A percentile compares a stretch with the other conserved stretches of the same genome.
These are phyloP conservation scores for Talinum fruticosum DNA, from an alignment of 148 eudicot species.

Conservation along the genomic window DNA sequence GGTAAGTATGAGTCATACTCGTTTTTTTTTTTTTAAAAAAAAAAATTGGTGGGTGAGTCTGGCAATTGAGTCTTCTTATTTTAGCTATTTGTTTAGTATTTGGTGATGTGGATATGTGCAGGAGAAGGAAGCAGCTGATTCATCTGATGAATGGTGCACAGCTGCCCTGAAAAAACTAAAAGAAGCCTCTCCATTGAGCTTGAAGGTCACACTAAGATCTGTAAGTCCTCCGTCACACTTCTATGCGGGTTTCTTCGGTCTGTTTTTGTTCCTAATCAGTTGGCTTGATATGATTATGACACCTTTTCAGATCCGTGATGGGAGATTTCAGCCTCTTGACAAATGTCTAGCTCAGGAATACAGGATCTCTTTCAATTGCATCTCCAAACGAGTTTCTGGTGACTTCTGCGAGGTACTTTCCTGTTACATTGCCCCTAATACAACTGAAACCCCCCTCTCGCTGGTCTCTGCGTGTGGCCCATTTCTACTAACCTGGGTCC, in stretches of 20 bases:
- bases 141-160: conserved; percentile 50
- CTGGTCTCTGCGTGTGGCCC: background rate
- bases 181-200: conserved; percentile 91
- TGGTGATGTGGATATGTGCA: conserved; percentile 22
- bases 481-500: background rate
- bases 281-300: conserved; percentile 5
- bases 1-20: conserved; percentile 41
- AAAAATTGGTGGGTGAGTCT: background rate
- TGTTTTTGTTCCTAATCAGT: conserved; percentile 12
- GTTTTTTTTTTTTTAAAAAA: too few species aligned
- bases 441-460: background rate
- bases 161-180: conserved; percentile 61
- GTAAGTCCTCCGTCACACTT: conserved; percentile 44
- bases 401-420: conserved; percentile 82
- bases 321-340: conserved; percentile 86
- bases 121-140: conserved; percentile 65
- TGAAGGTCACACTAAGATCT: conserved; percentile 83
- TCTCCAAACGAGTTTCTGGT: conserved; percentile 62
- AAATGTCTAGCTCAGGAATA: conserved; percentile 81
- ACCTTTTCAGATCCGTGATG: conserved; percentile 70
- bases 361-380: conserved; percentile 59
- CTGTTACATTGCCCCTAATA: background rate
- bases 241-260: background rate
- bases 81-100: too few species aligned
- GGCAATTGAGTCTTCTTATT: background rate